A percentile compares a stretch with the other conserved stretches of the same genome.
Evolutionary conservation across 371 early-diverging fungal genomes (phyloP).

Genomic region (Mortierella polycephala): DNA sequence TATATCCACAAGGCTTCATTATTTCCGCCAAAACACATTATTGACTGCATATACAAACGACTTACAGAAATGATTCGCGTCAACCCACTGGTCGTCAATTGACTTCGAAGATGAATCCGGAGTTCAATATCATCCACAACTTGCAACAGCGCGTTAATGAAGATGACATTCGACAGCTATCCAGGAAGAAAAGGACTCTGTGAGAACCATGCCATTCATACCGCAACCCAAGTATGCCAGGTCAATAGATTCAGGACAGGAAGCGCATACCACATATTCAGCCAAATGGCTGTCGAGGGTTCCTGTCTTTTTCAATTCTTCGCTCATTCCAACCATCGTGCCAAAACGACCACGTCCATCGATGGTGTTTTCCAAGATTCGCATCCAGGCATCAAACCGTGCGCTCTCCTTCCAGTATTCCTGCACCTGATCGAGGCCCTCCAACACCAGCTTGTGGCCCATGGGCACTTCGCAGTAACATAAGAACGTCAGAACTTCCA

Average conservation of each 20-base stretch:
- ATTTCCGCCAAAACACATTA: too few relatives aligned
- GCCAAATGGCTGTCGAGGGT: constrained; percentile 76
- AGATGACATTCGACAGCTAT: constrained; percentile 83
- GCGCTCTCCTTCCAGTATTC: constrained; percentile 61
- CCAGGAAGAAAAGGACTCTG: neutral
- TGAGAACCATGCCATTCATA: too few relatives aligned
- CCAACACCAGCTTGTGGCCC: constrained; percentile 86
- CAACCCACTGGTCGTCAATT: constrained; percentile 80
- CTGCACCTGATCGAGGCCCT: constrained; percentile 68
- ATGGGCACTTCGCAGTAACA: constrained; percentile 83
- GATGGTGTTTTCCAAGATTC: constrained; percentile 73
- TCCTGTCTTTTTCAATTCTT: constrained; percentile 72
- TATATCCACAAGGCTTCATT: neutral
- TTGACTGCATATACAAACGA: neutral
- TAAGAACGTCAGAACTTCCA: constrained; percentile 84
- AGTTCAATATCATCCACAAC: constrained; percentile 83
- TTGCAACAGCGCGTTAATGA: constrained; percentile 83
- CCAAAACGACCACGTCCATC: constrained; percentile 85
- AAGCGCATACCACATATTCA: constrained; percentile 74
- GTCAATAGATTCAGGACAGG: too few relatives aligned
- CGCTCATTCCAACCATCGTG: constrained; percentile 81
- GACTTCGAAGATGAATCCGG: constrained; percentile 81
- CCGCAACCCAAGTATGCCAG: too few relatives aligned
- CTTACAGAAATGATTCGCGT: constrained; percentile 67
- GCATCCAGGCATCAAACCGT: constrained; percentile 82